Conservation (phyloP, 306 rosid genomes). For the Quercus gilva region DNA sequence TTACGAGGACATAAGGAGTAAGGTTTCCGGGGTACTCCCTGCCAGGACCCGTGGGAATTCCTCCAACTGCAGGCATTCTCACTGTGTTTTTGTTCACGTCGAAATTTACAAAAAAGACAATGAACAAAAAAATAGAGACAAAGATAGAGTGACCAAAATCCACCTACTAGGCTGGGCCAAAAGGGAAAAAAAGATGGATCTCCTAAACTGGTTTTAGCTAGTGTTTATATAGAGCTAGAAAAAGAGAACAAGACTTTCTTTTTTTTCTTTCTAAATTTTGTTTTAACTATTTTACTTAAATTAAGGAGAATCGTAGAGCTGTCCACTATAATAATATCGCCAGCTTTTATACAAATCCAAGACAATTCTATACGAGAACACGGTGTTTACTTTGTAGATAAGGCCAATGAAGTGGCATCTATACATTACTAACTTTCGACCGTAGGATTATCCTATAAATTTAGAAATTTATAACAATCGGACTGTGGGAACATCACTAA, state of each 20-base stretch:
- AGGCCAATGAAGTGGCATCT: slow-evolving; percentile 2
- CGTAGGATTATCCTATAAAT: slow-evolving; percentile 23
- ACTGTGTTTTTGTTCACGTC: background rate
- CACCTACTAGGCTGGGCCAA: no score
- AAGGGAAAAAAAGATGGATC: background rate
- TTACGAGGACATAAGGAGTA: slow-evolving; percentile 59
- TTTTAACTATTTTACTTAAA: background rate
- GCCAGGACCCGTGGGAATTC: slow-evolving; percentile 24
- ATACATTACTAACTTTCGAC: slow-evolving; percentile 2
- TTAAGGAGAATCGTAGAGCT: slow-evolving; percentile 21
- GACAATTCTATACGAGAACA: background rate
- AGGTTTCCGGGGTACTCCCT: slow-evolving; percentile 73
- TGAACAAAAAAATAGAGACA: background rate
- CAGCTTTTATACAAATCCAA: background rate
- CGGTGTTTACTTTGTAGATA: background rate
- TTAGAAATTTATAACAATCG: background rate
- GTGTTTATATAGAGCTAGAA: slow-evolving; percentile 23
- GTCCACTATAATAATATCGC: slow-evolving; percentile 13
- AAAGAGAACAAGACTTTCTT: background rate
- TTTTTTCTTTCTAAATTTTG: background rate
- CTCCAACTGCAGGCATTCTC: slow-evolving; percentile 75
- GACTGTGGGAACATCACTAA: background rate
- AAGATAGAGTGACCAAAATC: background rate
- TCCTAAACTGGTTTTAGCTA: background rate
- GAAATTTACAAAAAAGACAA: no score